Base-by-base conservation (phyloP, 176 grass and related monocot species). In the Triticum urartu region DNA sequence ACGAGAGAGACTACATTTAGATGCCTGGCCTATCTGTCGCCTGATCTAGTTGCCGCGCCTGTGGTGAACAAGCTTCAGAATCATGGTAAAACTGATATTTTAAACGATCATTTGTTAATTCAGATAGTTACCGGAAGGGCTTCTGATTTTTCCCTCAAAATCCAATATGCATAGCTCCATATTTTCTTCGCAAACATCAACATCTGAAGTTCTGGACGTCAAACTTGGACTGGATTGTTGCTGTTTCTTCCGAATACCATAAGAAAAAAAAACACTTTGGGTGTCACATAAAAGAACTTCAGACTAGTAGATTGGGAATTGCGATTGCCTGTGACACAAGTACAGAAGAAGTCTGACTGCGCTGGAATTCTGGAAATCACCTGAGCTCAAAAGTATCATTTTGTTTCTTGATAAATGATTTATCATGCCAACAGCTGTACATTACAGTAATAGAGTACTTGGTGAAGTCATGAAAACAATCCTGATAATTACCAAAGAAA, bases 1-100 rank as follows among this genome's bases (percentile, higher is more conserved):
- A 35, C 63, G 14, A 79, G 64, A 77, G 32, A 82, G 8, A 68
- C 71, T 77, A 47, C 86, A 82, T 73, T 40, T 20, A 81, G 43
- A 48, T 26, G 22, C 24, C 34, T 74, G 20, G 69, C 20, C 39
- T 72, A 42, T 75, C 40, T 35, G 15, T 45, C 25, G 5, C 52
- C 32, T 38, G n/a, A 75, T 72, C 30, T 63, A 86, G 9, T 21
- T 64, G 24, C 40, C 17, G 14, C 40, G 2, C 50, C 52, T 39
- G 6, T 24, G 38, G 18, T 32, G 22, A 81, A 52, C 59, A 77
- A 68, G 15, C 15, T 38, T 1, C 34, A n/a, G 30, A 62, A 3
- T 42, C 62, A 17, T 25, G 20, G 28, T n/a, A 71, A 70, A 63
- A 32, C 36, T 22, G 65, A 71, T 69, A 75, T 70, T 24, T 63